Evolutionary conservation across 495 filamentous ascomycete species (phyloP).

Genomic region (Polyplosphaeria fusca): DNA sequence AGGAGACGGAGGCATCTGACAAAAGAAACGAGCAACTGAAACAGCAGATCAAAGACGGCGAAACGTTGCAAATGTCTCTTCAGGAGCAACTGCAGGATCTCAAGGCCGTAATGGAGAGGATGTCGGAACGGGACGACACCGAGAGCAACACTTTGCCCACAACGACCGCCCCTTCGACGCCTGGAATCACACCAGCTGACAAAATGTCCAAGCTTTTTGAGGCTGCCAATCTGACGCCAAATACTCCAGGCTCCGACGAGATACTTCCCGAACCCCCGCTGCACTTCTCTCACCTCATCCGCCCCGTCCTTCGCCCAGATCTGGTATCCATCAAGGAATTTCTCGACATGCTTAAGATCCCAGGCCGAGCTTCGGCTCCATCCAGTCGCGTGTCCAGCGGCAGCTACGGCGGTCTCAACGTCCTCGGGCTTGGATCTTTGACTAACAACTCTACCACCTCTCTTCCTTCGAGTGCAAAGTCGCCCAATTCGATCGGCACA

Average conservation of each 20-base stretch:
- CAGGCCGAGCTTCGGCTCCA: constrained; percentile 41
- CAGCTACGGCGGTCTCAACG: constrained; percentile 61
- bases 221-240: constrained; percentile 47
- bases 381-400: constrained; percentile 65
- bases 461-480: constrained; percentile 35
- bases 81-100: constrained; percentile 91
- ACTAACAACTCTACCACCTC: constrained; percentile 39
- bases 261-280: constrained; percentile 76
- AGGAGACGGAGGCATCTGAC: constrained; percentile 65
- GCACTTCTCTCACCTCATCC: constrained; percentile 76
- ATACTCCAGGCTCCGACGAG: constrained; percentile 52
- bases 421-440: constrained; percentile 53
- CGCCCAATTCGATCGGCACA: constrained; percentile 28
- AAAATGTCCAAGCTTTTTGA: constrained; percentile 48
- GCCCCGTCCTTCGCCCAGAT: constrained; percentile 79
- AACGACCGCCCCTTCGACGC: constrained; percentile 69
- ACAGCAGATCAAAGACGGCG: constrained; percentile 75
- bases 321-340: constrained; percentile 81
- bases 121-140: constrained; percentile 68
- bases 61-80: constrained; percentile 79
- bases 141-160: constrained; percentile 56
- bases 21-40: constrained; percentile 77
- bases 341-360: constrained; percentile 65
- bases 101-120: constrained; percentile 85
- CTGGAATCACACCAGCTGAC: constrained; percentile 45